Base-by-base conservation (phyloP, 1,139 yeast species). In the Suhomyces taliae region DNA sequence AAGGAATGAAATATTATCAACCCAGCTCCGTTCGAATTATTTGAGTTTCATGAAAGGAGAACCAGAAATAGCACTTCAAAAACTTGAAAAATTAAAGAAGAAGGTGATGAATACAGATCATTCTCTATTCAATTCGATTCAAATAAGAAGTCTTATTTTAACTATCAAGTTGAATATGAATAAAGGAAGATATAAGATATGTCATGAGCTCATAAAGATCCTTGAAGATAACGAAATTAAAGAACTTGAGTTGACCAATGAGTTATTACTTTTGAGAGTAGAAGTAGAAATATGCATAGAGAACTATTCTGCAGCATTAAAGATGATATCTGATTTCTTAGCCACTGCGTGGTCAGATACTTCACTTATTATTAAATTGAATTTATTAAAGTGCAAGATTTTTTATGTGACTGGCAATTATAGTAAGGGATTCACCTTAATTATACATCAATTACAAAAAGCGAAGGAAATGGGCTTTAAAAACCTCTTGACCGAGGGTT, bases 381-480 rank as follows among this genome's bases (percentile, higher is more conserved):
- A 74, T 37, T 53, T 80, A 11, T 54, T 80, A 38, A 76, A 76
- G 52, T 73, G 81, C 42, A 59, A 61, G 14, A 65, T 80, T 2
- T 66, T 75, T 49, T 60, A 69, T 27, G 48, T 56, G 10, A 62
- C 77, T 1, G 74, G 72, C 1, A 64, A 69, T 5, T 71, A 73
- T 9, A 59, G 73, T 7, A 65, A 78, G 42, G 78, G 74, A 0
- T 53, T 81, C 11, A 70, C 81, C 0, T 60, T 76, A 36, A 56
- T 78, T 0, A 60, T 80, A 2, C 79, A 76, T 54, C 76, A 76
- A 39, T 60, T 81, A 7, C 69, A 72, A 40, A 55, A 66, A 14
- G 75, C 81, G 1, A 69, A 70, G 36, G 58, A 62, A 11, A 62
- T 74, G 27, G 82, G 83, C 0, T 70, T 70, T 46, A 56, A 60